Percentiles rank a stretch among this genome's conserved stretches.
Conservation (phyloP, 2,329 filamentous ascomycete genomes). For the Lasiodiplodia gonubiensis region DNA sequence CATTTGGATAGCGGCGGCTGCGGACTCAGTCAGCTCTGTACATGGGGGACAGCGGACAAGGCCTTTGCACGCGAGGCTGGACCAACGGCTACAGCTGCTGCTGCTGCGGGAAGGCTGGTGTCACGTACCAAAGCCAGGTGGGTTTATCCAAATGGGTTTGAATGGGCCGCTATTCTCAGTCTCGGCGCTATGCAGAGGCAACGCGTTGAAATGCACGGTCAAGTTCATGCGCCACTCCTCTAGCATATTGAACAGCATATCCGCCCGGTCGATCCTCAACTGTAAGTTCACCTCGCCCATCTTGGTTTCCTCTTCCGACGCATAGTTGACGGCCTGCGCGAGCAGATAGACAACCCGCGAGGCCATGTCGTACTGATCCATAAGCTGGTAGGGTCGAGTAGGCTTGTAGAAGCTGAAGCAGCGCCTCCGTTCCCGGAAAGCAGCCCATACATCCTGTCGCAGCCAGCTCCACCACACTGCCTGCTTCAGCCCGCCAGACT, state of each 20-base stretch:
- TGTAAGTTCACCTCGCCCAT: constrained; percentile 49
- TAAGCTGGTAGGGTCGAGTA: constrained; percentile 53
- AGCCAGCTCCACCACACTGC: constrained; percentile 72
- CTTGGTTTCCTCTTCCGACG: constrained; percentile 57
- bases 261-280: constrained; percentile 54
- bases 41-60: constrained; percentile 32
- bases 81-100: background rate
- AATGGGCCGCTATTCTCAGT: constrained; percentile 40
- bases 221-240: constrained; percentile 57
- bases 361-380: constrained; percentile 62
- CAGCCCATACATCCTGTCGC: constrained; percentile 69
- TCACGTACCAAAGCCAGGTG: constrained; percentile 49
- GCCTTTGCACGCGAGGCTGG: background rate
- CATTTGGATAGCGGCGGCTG: constrained; percentile 57
- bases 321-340: constrained; percentile 64
- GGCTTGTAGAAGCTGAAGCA: constrained; percentile 66
- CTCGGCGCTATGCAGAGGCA: constrained; percentile 39
- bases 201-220: constrained; percentile 52
- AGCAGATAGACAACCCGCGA: constrained; percentile 61
- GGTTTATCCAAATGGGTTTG: constrained; percentile 59
- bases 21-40: constrained; percentile 41
- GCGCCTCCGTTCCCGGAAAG: constrained; percentile 63
- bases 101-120: background rate
- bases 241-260: constrained; percentile 55
- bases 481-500: constrained; percentile 61